Evolutionary conservation across 2,329 filamentous ascomycete genomes (phyloP).

Genomic region (Scleromitrula shiraiana): DNA sequence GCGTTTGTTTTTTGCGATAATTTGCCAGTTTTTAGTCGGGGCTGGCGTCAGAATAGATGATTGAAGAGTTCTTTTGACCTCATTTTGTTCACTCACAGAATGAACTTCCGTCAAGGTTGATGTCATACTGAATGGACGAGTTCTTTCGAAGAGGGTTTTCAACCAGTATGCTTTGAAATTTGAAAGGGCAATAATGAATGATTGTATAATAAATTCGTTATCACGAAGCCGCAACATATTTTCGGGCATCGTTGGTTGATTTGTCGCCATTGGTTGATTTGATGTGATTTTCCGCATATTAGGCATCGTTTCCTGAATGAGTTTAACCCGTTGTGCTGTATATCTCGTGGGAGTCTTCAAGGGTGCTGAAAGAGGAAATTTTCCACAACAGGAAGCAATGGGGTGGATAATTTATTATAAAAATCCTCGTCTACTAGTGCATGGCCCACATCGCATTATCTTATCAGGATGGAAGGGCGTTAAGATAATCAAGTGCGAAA

Average conservation of each 20-base stretch:
- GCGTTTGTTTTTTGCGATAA: slow-evolving; percentile 43
- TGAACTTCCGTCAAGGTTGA: slow-evolving; percentile 17
- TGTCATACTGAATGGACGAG: not conserved
- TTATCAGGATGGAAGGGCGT: not conserved
- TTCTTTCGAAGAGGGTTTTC: not conserved
- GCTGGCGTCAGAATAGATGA: not conserved
- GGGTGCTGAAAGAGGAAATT: no score
- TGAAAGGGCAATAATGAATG: not conserved
- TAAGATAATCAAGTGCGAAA: not conserved
- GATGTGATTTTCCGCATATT: not conserved
- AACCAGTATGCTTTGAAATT: not conserved
- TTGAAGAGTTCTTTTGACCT: not conserved
- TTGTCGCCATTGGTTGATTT: not conserved
- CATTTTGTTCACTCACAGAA: no score
- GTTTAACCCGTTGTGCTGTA: no score
- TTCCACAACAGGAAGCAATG: no score
- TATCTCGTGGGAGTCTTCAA: no score
- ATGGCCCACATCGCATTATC: no score
- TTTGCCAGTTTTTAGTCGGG: slow-evolving; percentile 37
- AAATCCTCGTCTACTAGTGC: no score
- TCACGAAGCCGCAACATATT: not conserved
- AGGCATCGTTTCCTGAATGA: no score
- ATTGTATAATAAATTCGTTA: slow-evolving; percentile 1
- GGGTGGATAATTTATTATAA: no score
- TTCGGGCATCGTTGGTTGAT: not conserved